Percentiles rank a stretch among this genome's conserved stretches.
Evolutionary conservation across 768 basidiomycete species (phyloP).

Genomic region (Mycena galericulata): DNA sequence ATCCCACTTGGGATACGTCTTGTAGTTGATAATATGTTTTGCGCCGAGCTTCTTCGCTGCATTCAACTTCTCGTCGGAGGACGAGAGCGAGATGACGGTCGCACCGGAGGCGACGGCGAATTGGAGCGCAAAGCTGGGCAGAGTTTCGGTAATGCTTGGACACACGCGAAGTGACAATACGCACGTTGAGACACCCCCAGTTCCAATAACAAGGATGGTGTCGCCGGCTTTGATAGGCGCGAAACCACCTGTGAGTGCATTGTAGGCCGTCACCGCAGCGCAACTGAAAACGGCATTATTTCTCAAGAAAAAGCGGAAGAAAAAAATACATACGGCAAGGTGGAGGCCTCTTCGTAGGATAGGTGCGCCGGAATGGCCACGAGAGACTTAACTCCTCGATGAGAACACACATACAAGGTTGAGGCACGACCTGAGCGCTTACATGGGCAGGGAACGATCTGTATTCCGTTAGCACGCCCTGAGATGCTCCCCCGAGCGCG

Average conservation of each 20-base stretch:
- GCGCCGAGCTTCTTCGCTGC: conserved; percentile 55
- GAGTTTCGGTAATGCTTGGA: background rate
- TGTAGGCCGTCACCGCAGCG: conserved; percentile 65
- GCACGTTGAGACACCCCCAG: conserved; percentile 59
- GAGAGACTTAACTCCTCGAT: conserved; percentile 56
- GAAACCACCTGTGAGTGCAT: conserved; percentile 51
- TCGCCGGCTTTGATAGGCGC: conserved; percentile 58
- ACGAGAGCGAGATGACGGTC: conserved; percentile 63
- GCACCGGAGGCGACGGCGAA: conserved; percentile 63
- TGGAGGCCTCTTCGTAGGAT: conserved; percentile 74
- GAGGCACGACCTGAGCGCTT: background rate
- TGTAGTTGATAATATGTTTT: conserved; percentile 65
- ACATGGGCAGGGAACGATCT: conserved; percentile 62
- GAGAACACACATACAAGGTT: no score
- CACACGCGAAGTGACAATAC: no score
- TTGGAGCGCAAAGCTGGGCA: conserved; percentile 59
- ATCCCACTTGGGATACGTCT: conserved; percentile 61
- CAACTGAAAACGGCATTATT: conserved; percentile 38
- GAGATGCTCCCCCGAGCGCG: conserved; percentile 57
- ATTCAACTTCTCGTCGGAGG: conserved; percentile 60
- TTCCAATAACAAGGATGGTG: conserved; percentile 58
- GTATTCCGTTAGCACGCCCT: conserved; percentile 68
- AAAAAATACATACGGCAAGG: conserved; percentile 61
- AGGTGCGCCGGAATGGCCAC: conserved; percentile 67
- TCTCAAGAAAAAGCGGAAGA: background rate